Percentiles rank a stretch among this genome's conserved stretches.
Conservation (phyloP, 257 asterid species). For the Solanum appendiculatum region DNA sequence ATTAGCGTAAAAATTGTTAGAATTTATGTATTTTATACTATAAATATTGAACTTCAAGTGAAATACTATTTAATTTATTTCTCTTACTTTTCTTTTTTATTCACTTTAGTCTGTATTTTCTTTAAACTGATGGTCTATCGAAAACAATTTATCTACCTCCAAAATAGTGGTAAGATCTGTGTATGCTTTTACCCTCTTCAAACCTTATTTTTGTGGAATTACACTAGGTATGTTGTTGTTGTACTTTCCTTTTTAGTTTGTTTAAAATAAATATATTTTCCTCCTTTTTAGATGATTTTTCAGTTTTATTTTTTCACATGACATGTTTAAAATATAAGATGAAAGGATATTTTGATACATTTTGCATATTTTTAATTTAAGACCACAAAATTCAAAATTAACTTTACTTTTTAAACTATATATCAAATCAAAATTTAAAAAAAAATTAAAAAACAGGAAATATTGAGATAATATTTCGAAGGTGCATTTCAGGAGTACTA, state of each 20-base stretch:
- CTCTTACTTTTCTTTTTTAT: background rate
- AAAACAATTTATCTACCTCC: background rate
- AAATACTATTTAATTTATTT: background rate
- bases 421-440: background rate
- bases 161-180: background rate
- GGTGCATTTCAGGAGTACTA: background rate
- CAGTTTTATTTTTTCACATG: too few relatives aligned
- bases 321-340: background rate
- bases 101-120: background rate
- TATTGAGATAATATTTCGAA: background rate
- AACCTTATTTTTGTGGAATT: too few relatives aligned
- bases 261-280: too few relatives aligned
- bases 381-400: too few relatives aligned
- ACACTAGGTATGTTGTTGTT: too few relatives aligned
- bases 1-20: background rate
- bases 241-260: too few relatives aligned
- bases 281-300: too few relatives aligned
- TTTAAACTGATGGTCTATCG: background rate
- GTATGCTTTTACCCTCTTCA: background rate
- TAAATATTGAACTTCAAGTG: background rate
- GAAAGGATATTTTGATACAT: too few relatives aligned
- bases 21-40: background rate
- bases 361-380: too few relatives aligned
- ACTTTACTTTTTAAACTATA: too few relatives aligned
- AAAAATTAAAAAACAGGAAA: background rate